These are phyloP conservation scores for Piromyces finnis DNA, from an alignment of 192 early-diverging fungal species.

Conservation along the genomic window DNA sequence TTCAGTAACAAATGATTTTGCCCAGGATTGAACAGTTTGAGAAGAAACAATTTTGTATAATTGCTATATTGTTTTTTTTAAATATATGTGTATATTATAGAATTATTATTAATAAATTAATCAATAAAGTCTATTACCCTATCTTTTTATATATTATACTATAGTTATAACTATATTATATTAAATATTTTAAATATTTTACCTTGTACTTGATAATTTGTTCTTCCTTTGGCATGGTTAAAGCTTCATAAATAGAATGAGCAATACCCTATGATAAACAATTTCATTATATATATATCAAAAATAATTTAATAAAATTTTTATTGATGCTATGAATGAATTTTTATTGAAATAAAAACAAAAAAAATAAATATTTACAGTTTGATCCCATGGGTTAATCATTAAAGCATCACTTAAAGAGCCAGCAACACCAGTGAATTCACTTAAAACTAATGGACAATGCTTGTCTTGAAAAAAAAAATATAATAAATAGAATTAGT, in stretches of 20 bases:
- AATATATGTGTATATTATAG: no score
- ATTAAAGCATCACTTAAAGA: slow-evolving; percentile 66
- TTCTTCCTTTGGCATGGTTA: slow-evolving; percentile 63
- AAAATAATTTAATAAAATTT: no score
- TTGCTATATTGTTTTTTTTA: slow-evolving; percentile 15
- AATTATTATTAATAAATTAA: no score
- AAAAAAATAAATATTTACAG: background rate
- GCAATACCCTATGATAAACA: slow-evolving; percentile 64
- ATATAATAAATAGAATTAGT: no score
- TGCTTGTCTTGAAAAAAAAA: slow-evolving; percentile 30
- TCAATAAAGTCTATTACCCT: no score
- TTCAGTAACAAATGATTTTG: slow-evolving; percentile 59
- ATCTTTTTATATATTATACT: no score
- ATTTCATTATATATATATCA: no score
- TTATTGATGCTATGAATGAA: no score
- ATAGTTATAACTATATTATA: no score
- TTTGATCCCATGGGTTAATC: slow-evolving; percentile 94
- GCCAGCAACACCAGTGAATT: slow-evolving; percentile 93
- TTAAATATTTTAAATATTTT: no score
- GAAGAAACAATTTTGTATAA: slow-evolving; percentile 58
- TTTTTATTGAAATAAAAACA: no score
- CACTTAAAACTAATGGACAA: slow-evolving; percentile 76
- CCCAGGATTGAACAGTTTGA: slow-evolving; percentile 80
- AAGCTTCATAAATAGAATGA: slow-evolving; percentile 71
- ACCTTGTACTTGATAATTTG: no score